A percentile compares a stretch with the other conserved stretches of the same genome.
Evolutionary conservation across 148 eudicot species (phyloP).

Genomic region (Arbutus unedo): DNA sequence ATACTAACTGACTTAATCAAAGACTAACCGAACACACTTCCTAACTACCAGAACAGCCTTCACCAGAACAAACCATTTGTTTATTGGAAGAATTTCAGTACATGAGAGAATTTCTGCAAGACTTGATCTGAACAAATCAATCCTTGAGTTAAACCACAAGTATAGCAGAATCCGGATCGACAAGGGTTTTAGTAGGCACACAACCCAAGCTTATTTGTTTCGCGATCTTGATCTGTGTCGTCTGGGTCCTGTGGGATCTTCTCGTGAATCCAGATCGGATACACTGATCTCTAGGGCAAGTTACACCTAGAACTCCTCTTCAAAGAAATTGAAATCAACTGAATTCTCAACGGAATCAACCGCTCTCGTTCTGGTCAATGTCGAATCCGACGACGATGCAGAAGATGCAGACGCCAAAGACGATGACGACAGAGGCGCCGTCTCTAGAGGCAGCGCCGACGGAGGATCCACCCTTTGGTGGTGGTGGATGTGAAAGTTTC

Average conservation of each 20-base stretch:
- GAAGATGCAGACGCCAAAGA: slow-evolving; percentile 21
- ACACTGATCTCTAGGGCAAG: slow-evolving; percentile 89
- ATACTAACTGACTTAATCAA: too few relatives aligned
- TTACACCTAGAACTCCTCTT: slow-evolving; percentile 93
- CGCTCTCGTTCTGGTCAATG: slow-evolving; percentile 12
- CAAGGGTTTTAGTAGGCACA: slow-evolving; percentile 47
- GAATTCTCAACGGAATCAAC: slow-evolving; percentile 5
- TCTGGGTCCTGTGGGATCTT: slow-evolving; percentile 44
- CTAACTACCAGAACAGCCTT: too few relatives aligned
- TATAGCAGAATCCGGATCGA: slow-evolving; percentile 66
- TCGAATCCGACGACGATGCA: slow-evolving; percentile 30
- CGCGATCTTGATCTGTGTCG: slow-evolving; percentile 94
- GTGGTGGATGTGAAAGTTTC: slow-evolving; percentile 78
- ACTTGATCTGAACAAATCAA: slow-evolving; percentile 35
- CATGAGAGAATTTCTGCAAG: too few relatives aligned
- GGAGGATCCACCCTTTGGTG: slow-evolving; percentile 22
- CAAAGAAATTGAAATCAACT: slow-evolving; percentile 54
- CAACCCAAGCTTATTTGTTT: slow-evolving; percentile 76
- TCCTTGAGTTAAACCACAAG: too few relatives aligned
- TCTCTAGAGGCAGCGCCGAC: not conserved
- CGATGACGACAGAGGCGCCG: slow-evolving; percentile 21
- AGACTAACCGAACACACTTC: too few relatives aligned
- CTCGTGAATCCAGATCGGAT: slow-evolving; percentile 54
- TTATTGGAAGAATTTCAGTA: too few relatives aligned
- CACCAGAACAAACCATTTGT: too few relatives aligned